Evolutionary conservation across 1,284 basidiomycete species (phyloP).

Genomic region (Ceratobasidium sp.): DNA sequence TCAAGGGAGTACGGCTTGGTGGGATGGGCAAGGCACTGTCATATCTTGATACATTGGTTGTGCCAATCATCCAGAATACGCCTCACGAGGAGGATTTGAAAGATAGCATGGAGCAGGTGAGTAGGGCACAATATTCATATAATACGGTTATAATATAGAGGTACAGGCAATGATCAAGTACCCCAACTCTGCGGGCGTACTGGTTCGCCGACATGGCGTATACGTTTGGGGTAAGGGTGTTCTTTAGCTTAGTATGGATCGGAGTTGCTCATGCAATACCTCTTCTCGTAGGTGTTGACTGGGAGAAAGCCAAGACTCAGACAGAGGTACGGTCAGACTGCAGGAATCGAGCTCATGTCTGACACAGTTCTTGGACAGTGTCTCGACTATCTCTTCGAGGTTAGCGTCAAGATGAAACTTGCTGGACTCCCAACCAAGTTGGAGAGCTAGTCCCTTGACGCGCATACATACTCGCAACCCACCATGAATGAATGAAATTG

Average conservation of each 20-base stretch:
- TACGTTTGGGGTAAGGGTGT: slow-evolving; percentile 79
- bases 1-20: slow-evolving; percentile 83
- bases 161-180: slow-evolving; percentile 75
- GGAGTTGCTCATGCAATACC: neutral
- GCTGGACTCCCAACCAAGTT: slow-evolving; percentile 64
- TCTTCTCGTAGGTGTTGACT: slow-evolving; percentile 66
- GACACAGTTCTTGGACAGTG: slow-evolving; percentile 61
- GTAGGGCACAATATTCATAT: slow-evolving; percentile 44
- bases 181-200: slow-evolving; percentile 80
- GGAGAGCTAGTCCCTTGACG: slow-evolving; percentile 5
- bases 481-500: neutral
- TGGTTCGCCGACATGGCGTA: slow-evolving; percentile 84
- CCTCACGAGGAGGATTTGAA: slow-evolving; percentile 87
- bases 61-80: slow-evolving; percentile 90
- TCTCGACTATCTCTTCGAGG: slow-evolving; percentile 87
- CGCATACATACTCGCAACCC: neutral
- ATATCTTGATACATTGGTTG: slow-evolving; percentile 84
- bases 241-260: slow-evolving; percentile 3
- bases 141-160: neutral
- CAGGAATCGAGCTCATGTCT: neutral
- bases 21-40: slow-evolving; percentile 77
- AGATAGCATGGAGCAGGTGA: slow-evolving; percentile 78
- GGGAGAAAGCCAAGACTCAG: slow-evolving; percentile 90
- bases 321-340: slow-evolving; percentile 65
- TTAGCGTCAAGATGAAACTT: slow-evolving; percentile 81